Base-by-base conservation (phyloP, 2,329 filamentous ascomycete genomes). In the Amphichorda felina region DNA sequence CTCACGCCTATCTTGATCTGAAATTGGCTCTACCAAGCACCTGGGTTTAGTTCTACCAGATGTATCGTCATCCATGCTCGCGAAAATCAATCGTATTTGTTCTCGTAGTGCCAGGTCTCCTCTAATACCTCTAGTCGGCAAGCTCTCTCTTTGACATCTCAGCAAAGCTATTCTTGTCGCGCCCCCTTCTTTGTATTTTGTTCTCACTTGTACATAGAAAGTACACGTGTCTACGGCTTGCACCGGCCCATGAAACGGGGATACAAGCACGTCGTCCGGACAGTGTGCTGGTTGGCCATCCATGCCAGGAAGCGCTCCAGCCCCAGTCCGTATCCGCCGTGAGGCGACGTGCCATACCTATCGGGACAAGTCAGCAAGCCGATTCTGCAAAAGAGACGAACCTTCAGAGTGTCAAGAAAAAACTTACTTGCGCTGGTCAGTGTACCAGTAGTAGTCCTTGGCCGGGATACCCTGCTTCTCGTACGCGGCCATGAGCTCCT, bases 381-480 rank as follows among this genome's bases (percentile, higher is more conserved):
- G 8, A 32, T 29, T 16, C 9, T 15, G n/a, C 9, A 14, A 16
- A 30, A 30, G 8, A 15, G 16, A 15, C 3, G n/a, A 30, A 11
- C 8, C n/a, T 15, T 14, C 9, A 14, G n/a, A 15, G 16, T 11
- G 10, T 13, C 9, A 14, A 11, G 32, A 5, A 5, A 8, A 36
- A 41, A 76, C 80, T 68, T 63, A 88, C 84, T 91, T 94, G 55
- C 88, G 72, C 73, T 94, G 87, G 63, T 95, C 91, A 22, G 87
- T 93, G 66, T 96, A 98, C 91, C 91, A 98, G 71, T 93, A 96
- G 65, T 96, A 96, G 31, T 81, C 79, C 48, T 73, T 74, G 15
- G 87, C 76, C 49, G 84, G 77, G 56, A 96, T 93, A 28, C 80
- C 81, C 61, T 95, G 82, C 42, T 81, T 76, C 60, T 86, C 77